Evolutionary conservation across 345 rosid genomes (phyloP).

Genomic region (Melastoma malabathricum): DNA sequence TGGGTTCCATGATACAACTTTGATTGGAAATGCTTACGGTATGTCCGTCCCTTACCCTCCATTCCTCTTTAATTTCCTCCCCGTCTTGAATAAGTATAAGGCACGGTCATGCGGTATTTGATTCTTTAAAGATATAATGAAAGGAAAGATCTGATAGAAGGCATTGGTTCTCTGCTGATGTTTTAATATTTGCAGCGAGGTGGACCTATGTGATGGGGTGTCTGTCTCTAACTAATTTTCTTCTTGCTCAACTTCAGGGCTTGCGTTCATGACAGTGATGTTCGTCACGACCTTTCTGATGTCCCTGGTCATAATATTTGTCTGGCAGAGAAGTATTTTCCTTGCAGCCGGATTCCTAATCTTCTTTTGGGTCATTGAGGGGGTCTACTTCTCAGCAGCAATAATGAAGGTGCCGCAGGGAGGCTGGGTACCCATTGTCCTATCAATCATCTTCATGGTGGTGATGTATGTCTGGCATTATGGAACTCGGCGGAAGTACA

Average conservation of each 20-base stretch:
- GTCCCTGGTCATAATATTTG: slow-evolving; percentile 70
- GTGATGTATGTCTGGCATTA: slow-evolving; percentile 92
- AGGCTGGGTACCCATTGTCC: slow-evolving; percentile 83
- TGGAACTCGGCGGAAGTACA: slow-evolving; percentile 83
- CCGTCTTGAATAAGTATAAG: neutral
- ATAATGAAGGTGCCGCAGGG: slow-evolving; percentile 70
- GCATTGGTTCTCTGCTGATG: too few relatives aligned
- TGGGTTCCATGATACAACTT: slow-evolving; percentile 65
- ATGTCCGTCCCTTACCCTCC: slow-evolving; percentile 6
- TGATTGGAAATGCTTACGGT: slow-evolving; percentile 94
- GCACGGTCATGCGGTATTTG: too few relatives aligned
- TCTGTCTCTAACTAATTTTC: neutral
- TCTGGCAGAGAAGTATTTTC: slow-evolving; percentile 53
- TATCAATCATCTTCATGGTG: slow-evolving; percentile 48
- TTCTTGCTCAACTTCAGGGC: slow-evolving; percentile 36
- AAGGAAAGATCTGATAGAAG: too few relatives aligned
- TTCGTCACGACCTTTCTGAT: slow-evolving; percentile 79
- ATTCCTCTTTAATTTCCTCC: neutral
- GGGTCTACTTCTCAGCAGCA: slow-evolving; percentile 77
- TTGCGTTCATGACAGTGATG: slow-evolving; percentile 83
- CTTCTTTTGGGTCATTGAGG: slow-evolving; percentile 62
- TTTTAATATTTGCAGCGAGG: neutral
- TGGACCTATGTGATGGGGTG: neutral
- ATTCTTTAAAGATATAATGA: too few relatives aligned
- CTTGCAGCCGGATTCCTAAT: slow-evolving; percentile 51